Conservation (phyloP, 352 stramenopile species). For the Pythium sukuiense region DNA sequence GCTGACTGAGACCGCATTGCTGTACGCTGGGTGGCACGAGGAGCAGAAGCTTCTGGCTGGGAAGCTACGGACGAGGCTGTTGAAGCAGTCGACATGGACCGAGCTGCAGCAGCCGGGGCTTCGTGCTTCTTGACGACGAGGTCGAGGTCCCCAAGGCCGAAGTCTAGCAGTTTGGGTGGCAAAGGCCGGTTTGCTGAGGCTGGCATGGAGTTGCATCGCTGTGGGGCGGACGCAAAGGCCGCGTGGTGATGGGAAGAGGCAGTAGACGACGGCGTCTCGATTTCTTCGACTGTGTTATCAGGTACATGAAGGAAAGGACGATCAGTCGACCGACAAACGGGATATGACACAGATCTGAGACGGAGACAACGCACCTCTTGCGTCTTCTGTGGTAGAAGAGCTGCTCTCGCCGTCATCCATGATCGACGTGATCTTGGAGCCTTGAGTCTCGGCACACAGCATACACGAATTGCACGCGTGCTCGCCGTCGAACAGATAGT, state of each 20-base stretch:
- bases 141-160: constrained; percentile 14
- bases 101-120: not conserved
- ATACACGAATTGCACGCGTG: constrained; percentile 50
- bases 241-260: not conserved
- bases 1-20: too few relatives aligned
- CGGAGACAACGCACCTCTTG: not conserved
- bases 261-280: constrained; percentile 7
- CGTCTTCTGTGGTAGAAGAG: constrained; percentile 15
- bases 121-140: constrained; percentile 10
- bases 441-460: constrained; percentile 45
- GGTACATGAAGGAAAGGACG: too few relatives aligned
- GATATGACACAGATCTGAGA: not conserved
- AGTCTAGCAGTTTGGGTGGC: constrained; percentile 21
- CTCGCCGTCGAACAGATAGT: constrained; percentile 53
- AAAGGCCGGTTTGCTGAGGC: not conserved
- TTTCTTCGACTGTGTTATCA: not conserved
- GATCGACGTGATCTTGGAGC: constrained; percentile 23
- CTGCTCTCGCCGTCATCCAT: constrained; percentile 25
- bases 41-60: too few relatives aligned
- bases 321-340: too few relatives aligned
- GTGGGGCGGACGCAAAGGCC: not conserved
- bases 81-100: not conserved
- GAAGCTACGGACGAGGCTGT: not conserved
- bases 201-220: constrained; percentile 16
- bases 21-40: too few relatives aligned